Conservation (phyloP, 768 basidiomycete genomes). For the Pleurotus eryngii region DNA sequence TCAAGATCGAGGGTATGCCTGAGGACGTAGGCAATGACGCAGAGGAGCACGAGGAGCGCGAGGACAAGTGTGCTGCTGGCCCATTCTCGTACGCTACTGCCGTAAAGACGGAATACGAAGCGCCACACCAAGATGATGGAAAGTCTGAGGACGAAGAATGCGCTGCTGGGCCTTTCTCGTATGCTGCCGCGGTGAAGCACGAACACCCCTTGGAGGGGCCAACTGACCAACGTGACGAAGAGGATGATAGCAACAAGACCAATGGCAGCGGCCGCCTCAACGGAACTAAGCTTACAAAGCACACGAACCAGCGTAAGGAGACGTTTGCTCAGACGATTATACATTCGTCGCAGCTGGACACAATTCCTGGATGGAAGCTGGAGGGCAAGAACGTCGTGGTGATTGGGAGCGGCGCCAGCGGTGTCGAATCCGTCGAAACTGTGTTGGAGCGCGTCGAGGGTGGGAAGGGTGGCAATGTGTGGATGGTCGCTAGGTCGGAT, state of each 20-base stretch:
- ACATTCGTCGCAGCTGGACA: constrained; percentile 49
- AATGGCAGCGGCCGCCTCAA: background rate
- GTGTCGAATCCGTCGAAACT: constrained; percentile 30
- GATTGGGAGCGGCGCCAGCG: constrained; percentile 50
- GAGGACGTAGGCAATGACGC: constrained; percentile 15
- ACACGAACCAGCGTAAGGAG: constrained; percentile 16
- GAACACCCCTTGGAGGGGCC: no score
- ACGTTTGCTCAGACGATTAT: constrained; percentile 34
- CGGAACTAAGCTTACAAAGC: background rate
- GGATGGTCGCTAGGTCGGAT: constrained; percentile 42
- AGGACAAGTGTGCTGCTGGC: background rate
- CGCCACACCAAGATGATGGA: background rate
- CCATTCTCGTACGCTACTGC: background rate
- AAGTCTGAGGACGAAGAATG: background rate
- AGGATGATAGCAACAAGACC: background rate
- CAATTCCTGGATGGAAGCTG: constrained; percentile 19
- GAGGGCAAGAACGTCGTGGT: constrained; percentile 41
- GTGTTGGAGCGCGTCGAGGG: constrained; percentile 18
- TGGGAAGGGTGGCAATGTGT: constrained; percentile 27
- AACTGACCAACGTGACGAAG: no score
- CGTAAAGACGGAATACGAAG: background rate
- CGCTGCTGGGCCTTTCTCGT: background rate
- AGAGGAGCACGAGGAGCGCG: background rate
- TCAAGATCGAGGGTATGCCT: constrained; percentile 43
- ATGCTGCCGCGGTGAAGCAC: background rate